Conservation (phyloP, 768 basidiomycete genomes). For the Xerocomellus intermedius region DNA sequence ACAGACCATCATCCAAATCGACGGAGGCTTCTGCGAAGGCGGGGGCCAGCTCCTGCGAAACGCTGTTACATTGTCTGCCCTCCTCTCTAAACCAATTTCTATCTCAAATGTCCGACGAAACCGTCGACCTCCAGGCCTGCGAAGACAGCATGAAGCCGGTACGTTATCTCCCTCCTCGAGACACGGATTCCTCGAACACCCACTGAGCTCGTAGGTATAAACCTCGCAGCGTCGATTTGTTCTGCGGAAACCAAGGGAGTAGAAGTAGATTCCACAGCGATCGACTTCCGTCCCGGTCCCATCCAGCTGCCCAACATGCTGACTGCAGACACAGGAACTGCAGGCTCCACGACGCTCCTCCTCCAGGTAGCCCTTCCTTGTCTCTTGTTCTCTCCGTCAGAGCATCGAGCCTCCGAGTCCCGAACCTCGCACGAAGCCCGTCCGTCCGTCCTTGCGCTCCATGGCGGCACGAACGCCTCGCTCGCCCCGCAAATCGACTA, state of each 20-base stretch:
- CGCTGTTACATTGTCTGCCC: conserved; percentile 60
- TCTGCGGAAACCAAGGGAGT: conserved; percentile 55
- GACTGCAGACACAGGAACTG: conserved; percentile 53
- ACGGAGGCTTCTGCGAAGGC: conserved; percentile 47
- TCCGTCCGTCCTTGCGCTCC: conserved; percentile 51
- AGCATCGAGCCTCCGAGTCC: not conserved
- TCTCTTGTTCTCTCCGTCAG: conserved; percentile 50
- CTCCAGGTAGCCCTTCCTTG: conserved; percentile 72
- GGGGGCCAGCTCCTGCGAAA: conserved; percentile 78
- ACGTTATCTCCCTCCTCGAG: not conserved
- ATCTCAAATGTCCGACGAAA: conserved; percentile 61
- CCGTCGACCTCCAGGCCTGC: conserved; percentile 62
- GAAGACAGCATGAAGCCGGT: conserved; percentile 73
- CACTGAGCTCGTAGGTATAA: conserved; percentile 45
- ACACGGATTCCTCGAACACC: not conserved
- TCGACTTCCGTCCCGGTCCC: conserved; percentile 57
- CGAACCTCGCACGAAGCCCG: not conserved
- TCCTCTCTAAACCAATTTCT: conserved; percentile 57
- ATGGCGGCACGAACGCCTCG: conserved; percentile 72
- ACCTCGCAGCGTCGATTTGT: conserved; percentile 62
- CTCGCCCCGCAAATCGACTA: conserved; percentile 79
- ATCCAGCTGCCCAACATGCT: conserved; percentile 41
- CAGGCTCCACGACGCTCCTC: conserved; percentile 69
- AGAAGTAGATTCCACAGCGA: conserved; percentile 46
- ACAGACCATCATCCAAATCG: conserved; percentile 30